Conservation (phyloP, 1,284 basidiomycete genomes). For the Trichosporon ovoides region DNA sequence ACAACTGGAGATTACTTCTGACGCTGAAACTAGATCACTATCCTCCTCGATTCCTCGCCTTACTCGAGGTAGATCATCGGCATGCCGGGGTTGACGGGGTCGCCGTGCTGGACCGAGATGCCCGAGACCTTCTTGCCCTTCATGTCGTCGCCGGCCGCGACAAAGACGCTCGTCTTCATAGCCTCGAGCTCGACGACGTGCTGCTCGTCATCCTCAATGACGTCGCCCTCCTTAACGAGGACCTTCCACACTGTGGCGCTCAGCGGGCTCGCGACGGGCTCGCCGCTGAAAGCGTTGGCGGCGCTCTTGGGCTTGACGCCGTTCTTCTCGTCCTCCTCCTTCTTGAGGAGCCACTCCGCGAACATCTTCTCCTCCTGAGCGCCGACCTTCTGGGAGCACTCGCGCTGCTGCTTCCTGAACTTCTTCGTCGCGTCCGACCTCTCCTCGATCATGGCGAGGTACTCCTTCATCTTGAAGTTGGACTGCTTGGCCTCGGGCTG, state of each 20-base stretch:
- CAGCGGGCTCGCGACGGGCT: conserved; percentile 50
- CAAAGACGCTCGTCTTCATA: conserved; percentile 57
- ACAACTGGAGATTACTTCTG: neutral
- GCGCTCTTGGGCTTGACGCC: conserved; percentile 8
- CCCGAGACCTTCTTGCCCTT: conserved; percentile 29
- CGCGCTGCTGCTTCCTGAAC: conserved; percentile 49
- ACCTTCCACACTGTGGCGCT: conserved; percentile 61
- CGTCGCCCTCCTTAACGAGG: conserved; percentile 51
- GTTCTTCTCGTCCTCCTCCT: conserved; percentile 16
- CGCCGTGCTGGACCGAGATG: conserved; percentile 29
- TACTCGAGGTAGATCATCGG: conserved; percentile 18
- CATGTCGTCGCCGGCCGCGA: conserved; percentile 33
- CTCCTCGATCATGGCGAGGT: conserved; percentile 10
- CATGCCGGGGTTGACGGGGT: conserved; percentile 15
- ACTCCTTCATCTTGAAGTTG: conserved; percentile 23
- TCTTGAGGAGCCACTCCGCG: conserved; percentile 13
- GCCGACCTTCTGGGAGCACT: conserved; percentile 23
- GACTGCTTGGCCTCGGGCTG: conserved; percentile 51
- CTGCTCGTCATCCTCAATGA: conserved; percentile 53
- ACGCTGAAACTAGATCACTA: too few relatives aligned
- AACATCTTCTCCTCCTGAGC: conserved; percentile 32
- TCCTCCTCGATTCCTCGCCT: too few relatives aligned
- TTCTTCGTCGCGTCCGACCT: conserved; percentile 45
- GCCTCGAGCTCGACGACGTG: conserved; percentile 59
- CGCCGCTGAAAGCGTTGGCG: conserved; percentile 2